Evolutionary conservation across 805 yeast species (phyloP).

Genomic region (Hanseniaspora clermontiae): DNA sequence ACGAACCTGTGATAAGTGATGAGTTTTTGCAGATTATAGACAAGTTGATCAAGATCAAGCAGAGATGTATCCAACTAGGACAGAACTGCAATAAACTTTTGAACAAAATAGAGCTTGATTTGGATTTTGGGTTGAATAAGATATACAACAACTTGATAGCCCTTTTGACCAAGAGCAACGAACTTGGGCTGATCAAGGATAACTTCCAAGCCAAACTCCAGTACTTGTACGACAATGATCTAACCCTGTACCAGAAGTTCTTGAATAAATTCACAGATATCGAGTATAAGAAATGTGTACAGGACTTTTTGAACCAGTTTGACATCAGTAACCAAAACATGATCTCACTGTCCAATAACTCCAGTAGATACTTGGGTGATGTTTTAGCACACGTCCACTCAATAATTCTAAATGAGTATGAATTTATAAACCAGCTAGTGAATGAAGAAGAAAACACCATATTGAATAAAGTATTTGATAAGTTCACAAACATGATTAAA

Average conservation of each 20-base stretch:
- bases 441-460: slow-evolving; percentile 17
- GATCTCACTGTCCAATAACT: slow-evolving; percentile 58
- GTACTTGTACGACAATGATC: slow-evolving; percentile 29
- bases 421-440: slow-evolving; percentile 50
- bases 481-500: slow-evolving; percentile 39
- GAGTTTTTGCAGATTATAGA: slow-evolving; percentile 49
- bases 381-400: slow-evolving; percentile 79
- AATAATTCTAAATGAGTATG: slow-evolving; percentile 75
- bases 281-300: slow-evolving; percentile 50
- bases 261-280: slow-evolving; percentile 51
- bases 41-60: slow-evolving; percentile 52
- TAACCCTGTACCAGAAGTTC: slow-evolving; percentile 45
- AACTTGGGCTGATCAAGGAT: slow-evolving; percentile 15
- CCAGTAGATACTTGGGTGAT: slow-evolving; percentile 73
- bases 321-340: slow-evolving; percentile 33
- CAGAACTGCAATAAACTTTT: slow-evolving; percentile 53
- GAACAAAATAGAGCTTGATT: slow-evolving; percentile 39
- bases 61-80: slow-evolving; percentile 56
- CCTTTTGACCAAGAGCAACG: slow-evolving; percentile 20
- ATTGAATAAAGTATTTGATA: slow-evolving; percentile 24
- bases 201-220: slow-evolving; percentile 27
- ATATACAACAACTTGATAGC: slow-evolving; percentile 34
- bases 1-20: slow-evolving; percentile 29
- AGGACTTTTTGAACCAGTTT: slow-evolving; percentile 54
- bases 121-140: slow-evolving; percentile 43